Evolutionary conservation across 805 yeast species (phyloP).

Genomic region (Blastobotrys parvus): DNA sequence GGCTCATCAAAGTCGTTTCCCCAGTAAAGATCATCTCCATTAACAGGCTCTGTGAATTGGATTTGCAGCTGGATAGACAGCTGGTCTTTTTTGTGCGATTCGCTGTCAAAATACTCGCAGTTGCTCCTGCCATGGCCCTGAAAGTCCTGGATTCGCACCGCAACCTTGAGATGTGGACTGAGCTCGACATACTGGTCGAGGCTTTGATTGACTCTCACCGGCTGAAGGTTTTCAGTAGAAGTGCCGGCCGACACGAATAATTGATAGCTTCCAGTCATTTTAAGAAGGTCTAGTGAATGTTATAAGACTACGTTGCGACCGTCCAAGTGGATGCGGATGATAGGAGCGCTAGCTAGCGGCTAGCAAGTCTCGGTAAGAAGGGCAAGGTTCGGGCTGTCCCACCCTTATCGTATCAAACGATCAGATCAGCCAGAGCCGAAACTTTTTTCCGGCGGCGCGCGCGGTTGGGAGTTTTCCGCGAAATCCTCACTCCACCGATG

Average conservation of each 20-base stretch:
- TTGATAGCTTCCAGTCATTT: too few species aligned
- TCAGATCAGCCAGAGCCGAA: too few species aligned
- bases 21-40: conserved; percentile 48
- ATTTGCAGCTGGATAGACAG: conserved; percentile 35
- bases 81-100: conserved; percentile 21
- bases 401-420: too few species aligned
- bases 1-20: conserved; percentile 64
- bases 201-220: conserved; percentile 33
- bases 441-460: too few species aligned
- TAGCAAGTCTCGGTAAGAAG: too few species aligned
- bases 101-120: conserved; percentile 21
- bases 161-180: conserved; percentile 21
- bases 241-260: conserved; percentile 16
- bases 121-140: conserved; percentile 30
- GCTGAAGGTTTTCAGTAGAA: conserved; percentile 7
- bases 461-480: too few species aligned
- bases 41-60: conserved; percentile 35
- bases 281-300: too few species aligned
- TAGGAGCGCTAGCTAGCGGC: too few species aligned
- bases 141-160: conserved; percentile 40
- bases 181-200: conserved; percentile 32
- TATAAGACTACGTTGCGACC: too few species aligned
- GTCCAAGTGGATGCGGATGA: too few species aligned
- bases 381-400: too few species aligned
- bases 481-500: too few species aligned